A percentile compares a stretch with the other conserved stretches of the same genome.
Conservation (phyloP, 306 rosid species). For the Castanospermum australe region DNA sequence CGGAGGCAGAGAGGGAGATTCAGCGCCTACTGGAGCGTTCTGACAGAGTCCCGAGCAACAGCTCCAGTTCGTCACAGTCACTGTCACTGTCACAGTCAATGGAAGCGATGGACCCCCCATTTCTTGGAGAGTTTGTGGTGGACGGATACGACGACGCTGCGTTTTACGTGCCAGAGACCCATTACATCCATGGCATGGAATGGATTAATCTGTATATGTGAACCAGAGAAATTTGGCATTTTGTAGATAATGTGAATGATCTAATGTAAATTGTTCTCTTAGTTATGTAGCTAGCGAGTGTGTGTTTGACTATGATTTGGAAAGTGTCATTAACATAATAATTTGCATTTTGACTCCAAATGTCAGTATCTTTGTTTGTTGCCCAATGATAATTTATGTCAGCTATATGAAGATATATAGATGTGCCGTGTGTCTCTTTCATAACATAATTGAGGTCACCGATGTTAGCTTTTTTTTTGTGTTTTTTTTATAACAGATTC, state of each 20-base stretch:
- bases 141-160: constrained; percentile 52
- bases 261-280: constrained; percentile 32
- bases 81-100: constrained; percentile 47
- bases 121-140: constrained; percentile 60
- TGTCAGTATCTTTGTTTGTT: not conserved
- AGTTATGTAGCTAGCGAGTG: constrained; percentile 16
- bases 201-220: constrained; percentile 61
- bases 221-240: constrained; percentile 13
- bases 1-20: constrained; percentile 62
- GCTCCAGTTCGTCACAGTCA: constrained; percentile 48
- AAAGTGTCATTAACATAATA: constrained; percentile 39
- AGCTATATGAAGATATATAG: not conserved
- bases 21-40: constrained; percentile 42
- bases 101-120: constrained; percentile 54
- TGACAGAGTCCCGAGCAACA: constrained; percentile 50
- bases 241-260: constrained; percentile 61
- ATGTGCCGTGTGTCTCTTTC: constrained; percentile 8
- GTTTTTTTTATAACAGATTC: not conserved
- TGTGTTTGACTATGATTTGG: constrained; percentile 43
- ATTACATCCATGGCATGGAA: constrained; percentile 53
- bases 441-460: not conserved
- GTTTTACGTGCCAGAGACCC: constrained; percentile 43
- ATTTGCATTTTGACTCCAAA: constrained; percentile 18
- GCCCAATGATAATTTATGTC: not conserved
- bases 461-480: not conserved